phyloP scores from a whole-genome alignment of 2,329 filamentous ascomycete genomes.

The Fusarium scirpi region DNA sequence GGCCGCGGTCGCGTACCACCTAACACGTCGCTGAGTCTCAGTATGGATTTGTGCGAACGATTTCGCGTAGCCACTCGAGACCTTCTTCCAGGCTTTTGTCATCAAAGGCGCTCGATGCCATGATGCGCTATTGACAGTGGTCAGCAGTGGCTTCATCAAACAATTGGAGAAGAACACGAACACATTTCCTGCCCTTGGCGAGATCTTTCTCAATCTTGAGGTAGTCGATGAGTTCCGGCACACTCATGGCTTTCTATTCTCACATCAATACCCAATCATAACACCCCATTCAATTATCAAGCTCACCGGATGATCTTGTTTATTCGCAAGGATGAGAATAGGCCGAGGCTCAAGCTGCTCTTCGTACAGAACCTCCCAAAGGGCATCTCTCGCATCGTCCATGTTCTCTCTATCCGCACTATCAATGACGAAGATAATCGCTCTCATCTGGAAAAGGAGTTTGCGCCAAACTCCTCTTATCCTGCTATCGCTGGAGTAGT shows the following conservation, averaged over 20 bases:
- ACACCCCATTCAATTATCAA: too few relatives aligned
- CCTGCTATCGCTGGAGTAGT: background rate
- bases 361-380: background rate
- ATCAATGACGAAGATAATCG: constrained; percentile 13
- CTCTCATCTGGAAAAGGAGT: background rate
- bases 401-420: background rate
- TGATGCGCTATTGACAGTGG: background rate
- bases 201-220: background rate
- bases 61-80: background rate
- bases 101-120: background rate
- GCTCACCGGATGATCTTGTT: constrained; percentile 16
- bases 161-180: background rate
- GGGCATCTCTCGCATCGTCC: background rate
- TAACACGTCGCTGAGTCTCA: background rate
- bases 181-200: background rate
- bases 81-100: background rate
- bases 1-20: background rate
- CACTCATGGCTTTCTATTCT: background rate
- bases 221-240: background rate
- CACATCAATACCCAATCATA: too few relatives aligned
- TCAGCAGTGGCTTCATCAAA: accelerated
- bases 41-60: background rate
- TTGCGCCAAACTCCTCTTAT: constrained; percentile 9
- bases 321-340: constrained; percentile 16
- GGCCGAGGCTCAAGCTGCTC: constrained; percentile 1